Base-by-base conservation (phyloP, 441 rosid genomes). In the Metrosideros polymorpha region DNA sequence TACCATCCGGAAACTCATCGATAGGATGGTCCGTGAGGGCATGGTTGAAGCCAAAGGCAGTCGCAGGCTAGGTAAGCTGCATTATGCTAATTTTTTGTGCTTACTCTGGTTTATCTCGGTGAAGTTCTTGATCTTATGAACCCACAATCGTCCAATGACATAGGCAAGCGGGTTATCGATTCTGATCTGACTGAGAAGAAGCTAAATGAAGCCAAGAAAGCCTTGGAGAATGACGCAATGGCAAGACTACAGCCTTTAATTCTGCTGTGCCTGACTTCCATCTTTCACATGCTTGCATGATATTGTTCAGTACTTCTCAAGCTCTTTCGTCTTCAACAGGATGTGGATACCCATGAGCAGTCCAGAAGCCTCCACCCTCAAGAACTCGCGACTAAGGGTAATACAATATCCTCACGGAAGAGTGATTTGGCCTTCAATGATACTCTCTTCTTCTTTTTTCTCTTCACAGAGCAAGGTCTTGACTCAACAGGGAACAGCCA, bases 101-200 rank as follows among this genome's bases (percentile, higher is more conserved):
- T 45, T 51, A 14, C 42, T 82, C 66, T 86, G 75, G 54, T 52
- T 39, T 85, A 61, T n/a, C 29, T 77, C 10, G 71, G 66, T 43
- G 42, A 25, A 39, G 47, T 22, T 71, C 17, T 71, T 12, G 47
- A 71, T 39, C 49, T 71, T 22, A 57, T 83, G 29, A 47, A 14
- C 32, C 50, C 39, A 22, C 35, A 25, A 42, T 63, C 7, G 0
- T 45, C 52, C 32, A 49, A 6, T 88, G 84, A 84, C 54, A 82
- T 91, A 96, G 99, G 99, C 86, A 95, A 96, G 91, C 98, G 96
- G 45, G 98, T 98, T 47, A 89, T 95, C 89, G 98, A 89, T 84
- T 95, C 98, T 77, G 87, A 12, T 87, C 84, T 88, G 87, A 93
- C 98, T 3, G 95, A 93, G 92, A 94, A 86, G 89, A 95, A 92